Evolutionary conservation across 78 protist species (phyloP), one percentile per base, ranked within the genome.

Genomic region (Monocercomonoides exilis): DNA sequence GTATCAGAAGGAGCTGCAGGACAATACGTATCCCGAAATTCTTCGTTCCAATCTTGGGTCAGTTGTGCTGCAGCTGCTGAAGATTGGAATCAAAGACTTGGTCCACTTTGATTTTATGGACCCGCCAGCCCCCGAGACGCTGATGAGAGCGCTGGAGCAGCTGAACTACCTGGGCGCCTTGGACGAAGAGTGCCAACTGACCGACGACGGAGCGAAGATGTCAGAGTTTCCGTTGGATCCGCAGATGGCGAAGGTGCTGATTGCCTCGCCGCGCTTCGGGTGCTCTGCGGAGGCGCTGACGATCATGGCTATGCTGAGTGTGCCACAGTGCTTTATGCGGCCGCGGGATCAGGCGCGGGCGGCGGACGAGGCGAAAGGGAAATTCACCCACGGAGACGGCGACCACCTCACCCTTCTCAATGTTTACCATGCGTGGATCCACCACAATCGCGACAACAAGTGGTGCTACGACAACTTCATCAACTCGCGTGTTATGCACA

Each of bases 181-280:
- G 44, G 95, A 96, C 86, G 98, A 95, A 85, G 98, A 97, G 2
- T 98, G 99, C 70, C 64, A 90, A 36, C 77, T 95, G 4, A 97
- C 98, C 0, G 89, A 85, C 36, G 34, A 84, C 11, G 95, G 95
- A 2, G 36, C 85, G 33, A 84, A 87, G 77, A 97, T 97, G 97
- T 80, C 97, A 44, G 98, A 95, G 86, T 97, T 96, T 85, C 99
- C 99, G 29, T 93, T 98, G 63, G 99, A 98, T 81, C 99, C 99
- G 42, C 96, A 95, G 91, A 87, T 98, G 43, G 70, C 98, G 2
- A 97, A 96, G 88, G 91, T 94, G 44, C 35, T 90, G 33, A 77
- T 96, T 0, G 89, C 90, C 0, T 33, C 90, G 1, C 77, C 95
- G 0, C 46, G 87, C 45, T 41, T 77, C 87, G 77, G 89, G 45